Conservation (phyloP, 2,329 filamentous ascomycete species). For the Fusarium odoratissimum region DNA sequence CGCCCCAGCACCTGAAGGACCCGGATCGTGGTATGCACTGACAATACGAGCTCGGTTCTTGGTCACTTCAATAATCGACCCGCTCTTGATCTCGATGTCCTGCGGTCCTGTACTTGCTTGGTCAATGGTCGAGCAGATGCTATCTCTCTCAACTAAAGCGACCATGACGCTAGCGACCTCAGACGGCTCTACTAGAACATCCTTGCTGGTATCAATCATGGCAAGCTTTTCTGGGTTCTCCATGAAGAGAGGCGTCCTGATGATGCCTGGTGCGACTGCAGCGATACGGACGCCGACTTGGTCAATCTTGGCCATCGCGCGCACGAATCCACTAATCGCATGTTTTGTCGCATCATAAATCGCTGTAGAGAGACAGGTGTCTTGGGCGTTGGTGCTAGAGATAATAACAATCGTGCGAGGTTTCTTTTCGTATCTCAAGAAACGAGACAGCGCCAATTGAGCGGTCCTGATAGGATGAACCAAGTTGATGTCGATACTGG, state of each 20-base stretch:
- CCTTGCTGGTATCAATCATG: neutral
- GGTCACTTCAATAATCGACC: neutral
- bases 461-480: neutral
- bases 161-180: neutral
- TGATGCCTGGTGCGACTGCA: neutral
- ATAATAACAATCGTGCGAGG: neutral
- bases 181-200: neutral
- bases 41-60: neutral
- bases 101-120: neutral
- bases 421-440: neutral
- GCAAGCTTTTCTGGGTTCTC: neutral
- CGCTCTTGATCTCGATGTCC: neutral
- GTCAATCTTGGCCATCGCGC: neutral
- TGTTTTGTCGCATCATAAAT: neutral
- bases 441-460: neutral
- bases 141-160: neutral
- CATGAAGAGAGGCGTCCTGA: neutral
- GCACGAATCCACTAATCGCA: neutral
- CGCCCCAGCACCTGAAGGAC: neutral
- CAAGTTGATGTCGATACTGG: neutral
- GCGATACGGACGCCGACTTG: neutral
- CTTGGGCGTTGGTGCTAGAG: neutral
- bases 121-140: neutral
- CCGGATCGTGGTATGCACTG: neutral
- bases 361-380: neutral